Evolutionary conservation across 2,329 filamentous ascomycete species (phyloP), one percentile per base, ranked within the genome.

Genomic region (Fusarium verrucosum): DNA sequence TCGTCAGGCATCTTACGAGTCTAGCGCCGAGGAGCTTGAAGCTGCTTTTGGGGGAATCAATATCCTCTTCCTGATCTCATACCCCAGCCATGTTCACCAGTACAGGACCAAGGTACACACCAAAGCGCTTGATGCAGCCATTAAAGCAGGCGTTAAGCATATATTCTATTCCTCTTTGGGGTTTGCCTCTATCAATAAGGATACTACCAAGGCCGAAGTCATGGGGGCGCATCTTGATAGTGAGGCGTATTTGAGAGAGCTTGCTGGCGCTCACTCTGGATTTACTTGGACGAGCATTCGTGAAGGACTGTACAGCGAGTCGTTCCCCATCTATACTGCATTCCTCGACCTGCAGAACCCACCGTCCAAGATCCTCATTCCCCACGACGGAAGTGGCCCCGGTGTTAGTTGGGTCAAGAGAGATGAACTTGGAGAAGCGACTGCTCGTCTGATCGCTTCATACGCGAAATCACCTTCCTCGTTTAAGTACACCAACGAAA

Each of bases 291-390:
- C 65, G 1, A 68, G 61, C 3, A 32, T 68, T 1, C 65, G 65
- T 1, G 65, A 68, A n/a, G 65, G 65, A 1, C 43, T 68, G 0
- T 68, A 68, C 11, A 63, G 52, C 38, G 65, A 68, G n/a, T 68
- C 65, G 0, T 68, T 66, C 0, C 65, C 65, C 0, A 68, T 68
- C 3, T 68, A 68, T 3, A 68, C 65, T 4, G 42, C 65, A 1
- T 68, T 68, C 4, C 56, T 66, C 1, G 40, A 59, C 9, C 33
- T 68, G 1, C 52, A 56, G 19, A 56, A 53, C 4, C 52, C 65
- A 0, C 42, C 36, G 0, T 25, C 40, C 0, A 50, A 47, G 9
- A 16, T 68, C 4, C 33, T 50, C 1, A 63, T 68, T 3, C 65
- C 61, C 0, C 65, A 68, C 3, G 46, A 68, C 28, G 65, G 65